Base-by-base conservation (phyloP, 2,329 filamentous ascomycete species). In the Thielaviopsis ethacetica region DNA sequence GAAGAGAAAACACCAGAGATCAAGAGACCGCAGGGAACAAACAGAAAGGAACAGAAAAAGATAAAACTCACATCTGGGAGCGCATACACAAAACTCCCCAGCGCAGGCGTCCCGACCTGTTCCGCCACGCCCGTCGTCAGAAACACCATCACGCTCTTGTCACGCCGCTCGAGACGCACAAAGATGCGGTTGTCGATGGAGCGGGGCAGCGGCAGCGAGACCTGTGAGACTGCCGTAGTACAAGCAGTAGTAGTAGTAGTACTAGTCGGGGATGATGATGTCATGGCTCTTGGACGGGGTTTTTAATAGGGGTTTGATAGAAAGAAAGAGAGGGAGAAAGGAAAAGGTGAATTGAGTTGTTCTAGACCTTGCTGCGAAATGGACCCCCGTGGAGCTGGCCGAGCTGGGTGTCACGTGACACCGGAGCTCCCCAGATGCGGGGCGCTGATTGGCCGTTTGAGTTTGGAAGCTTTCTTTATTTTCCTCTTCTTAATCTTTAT, bases 71-170 rank as follows among this genome's bases (percentile, higher is more conserved):
- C 93, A 72, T 95, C 86, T 17, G 93, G 91, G 69, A 98, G 81
- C 2, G 91, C 88, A 68, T 95, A 97, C 53, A 97, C 88, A 67
- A 97, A 91, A 55, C 89, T 95, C 2, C 93, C 91, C 71, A 97
- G 78, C 55, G 79, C 73, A 49, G 79, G 73, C 7, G 75, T 68
- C 9, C 71, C 67, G 13, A 72, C 72, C n/a, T 81, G 77, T 57
- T 80, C 79, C 59, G 73, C 73, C 26, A 76, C 68, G 3, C 77
- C 74, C 0, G 82, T 84, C 0, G 81, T 81, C 53, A 85, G 71
- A 65, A 82, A 81, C n/a, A 85, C 68, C 58, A 82, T 69, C 59
- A 84, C 70, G 30, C 76, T 78, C 65, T 80, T 83, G 47, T 76
- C 71, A 61, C 78, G 78, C 59, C 79, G 74, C 17, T 78, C 81